A percentile compares a stretch with the other conserved stretches of the same genome.
phyloP scores from a whole-genome alignment of 768 basidiomycete species.

The Coprinellus aureogranulatus region DNA sequence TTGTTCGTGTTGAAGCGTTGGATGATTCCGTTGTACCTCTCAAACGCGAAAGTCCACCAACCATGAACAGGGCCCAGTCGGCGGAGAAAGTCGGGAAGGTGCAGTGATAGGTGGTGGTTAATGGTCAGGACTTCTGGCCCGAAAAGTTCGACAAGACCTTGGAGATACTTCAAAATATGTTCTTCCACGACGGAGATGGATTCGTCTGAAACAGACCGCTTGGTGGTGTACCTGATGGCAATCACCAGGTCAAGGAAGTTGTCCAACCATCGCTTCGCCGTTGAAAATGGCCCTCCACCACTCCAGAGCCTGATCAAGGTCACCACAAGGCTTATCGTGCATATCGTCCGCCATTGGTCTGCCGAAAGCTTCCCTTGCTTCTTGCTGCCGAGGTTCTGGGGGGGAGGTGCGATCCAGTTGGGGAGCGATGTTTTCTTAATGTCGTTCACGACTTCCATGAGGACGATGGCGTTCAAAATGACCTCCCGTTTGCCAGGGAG shows the following conservation, averaged over 20 bases:
- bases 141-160: conserved; percentile 26
- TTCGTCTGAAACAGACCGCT: conserved; percentile 17
- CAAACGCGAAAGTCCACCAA: conserved; percentile 35
- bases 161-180: conserved; percentile 32
- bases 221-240: conserved; percentile 29
- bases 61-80: conserved; percentile 34
- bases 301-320: conserved; percentile 38
- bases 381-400: conserved; percentile 13
- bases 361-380: conserved; percentile 29
- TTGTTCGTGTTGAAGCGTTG: conserved; percentile 1
- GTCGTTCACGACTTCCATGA: conserved; percentile 14
- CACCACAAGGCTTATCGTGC: conserved; percentile 29
- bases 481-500: background rate
- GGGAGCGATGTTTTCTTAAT: conserved; percentile 17
- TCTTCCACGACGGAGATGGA: conserved; percentile 22
- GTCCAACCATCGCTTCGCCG: conserved; percentile 14
- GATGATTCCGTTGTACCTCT: conserved; percentile 6
- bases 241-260: conserved; percentile 36
- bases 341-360: conserved; percentile 30
- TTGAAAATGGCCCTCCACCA: background rate
- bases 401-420: conserved; percentile 15
- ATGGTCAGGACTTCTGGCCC: conserved; percentile 24
- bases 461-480: background rate
- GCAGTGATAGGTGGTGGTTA: conserved; percentile 41
- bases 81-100: conserved; percentile 28